A percentile compares a stretch with the other conserved stretches of the same genome.
Conservation (phyloP, 495 filamentous ascomycete species). For the Penicillium desertorum region DNA sequence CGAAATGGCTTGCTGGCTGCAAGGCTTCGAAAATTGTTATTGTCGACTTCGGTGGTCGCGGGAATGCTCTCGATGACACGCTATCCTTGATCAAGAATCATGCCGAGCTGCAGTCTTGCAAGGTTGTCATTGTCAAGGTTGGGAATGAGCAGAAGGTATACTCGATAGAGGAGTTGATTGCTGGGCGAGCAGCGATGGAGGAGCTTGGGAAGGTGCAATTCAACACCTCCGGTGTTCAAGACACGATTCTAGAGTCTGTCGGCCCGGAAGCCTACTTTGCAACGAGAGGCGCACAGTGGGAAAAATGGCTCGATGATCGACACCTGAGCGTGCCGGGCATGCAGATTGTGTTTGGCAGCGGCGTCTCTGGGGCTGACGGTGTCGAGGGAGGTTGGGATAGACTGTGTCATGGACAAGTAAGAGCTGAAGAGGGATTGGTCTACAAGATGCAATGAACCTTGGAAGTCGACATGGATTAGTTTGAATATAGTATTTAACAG, state of each 20-base stretch:
- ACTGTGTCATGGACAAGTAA: slow-evolving; percentile 39
- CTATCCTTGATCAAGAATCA: slow-evolving; percentile 26
- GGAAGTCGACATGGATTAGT: neutral
- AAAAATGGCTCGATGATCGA: slow-evolving; percentile 33
- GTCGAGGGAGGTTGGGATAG: slow-evolving; percentile 47
- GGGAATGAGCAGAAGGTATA: slow-evolving; percentile 43
- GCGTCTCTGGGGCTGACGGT: slow-evolving; percentile 37
- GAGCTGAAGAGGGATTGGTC: slow-evolving; percentile 44
- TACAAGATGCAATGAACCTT: slow-evolving; percentile 22
- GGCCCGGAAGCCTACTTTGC: slow-evolving; percentile 37
- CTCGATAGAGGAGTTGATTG: slow-evolving; percentile 26
- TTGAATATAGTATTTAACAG: neutral
- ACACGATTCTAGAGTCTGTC: slow-evolving; percentile 32
- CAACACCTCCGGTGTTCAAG: slow-evolving; percentile 46
- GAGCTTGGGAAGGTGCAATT: slow-evolving; percentile 31
- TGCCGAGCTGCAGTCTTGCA: slow-evolving; percentile 7
- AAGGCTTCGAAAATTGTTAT: slow-evolving; percentile 45
- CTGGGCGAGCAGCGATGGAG: slow-evolving; percentile 3
- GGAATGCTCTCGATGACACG: slow-evolving; percentile 36
- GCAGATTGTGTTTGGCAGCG: slow-evolving; percentile 44
- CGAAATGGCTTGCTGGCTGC: slow-evolving; percentile 20
- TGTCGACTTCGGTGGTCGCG: slow-evolving; percentile 53
- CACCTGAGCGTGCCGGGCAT: slow-evolving; percentile 30
- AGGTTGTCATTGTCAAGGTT: slow-evolving; percentile 37
- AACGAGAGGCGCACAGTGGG: slow-evolving; percentile 29